Base-by-base conservation (phyloP, 1,139 yeast species). In the Nakaseomyces nivariensis region DNA sequence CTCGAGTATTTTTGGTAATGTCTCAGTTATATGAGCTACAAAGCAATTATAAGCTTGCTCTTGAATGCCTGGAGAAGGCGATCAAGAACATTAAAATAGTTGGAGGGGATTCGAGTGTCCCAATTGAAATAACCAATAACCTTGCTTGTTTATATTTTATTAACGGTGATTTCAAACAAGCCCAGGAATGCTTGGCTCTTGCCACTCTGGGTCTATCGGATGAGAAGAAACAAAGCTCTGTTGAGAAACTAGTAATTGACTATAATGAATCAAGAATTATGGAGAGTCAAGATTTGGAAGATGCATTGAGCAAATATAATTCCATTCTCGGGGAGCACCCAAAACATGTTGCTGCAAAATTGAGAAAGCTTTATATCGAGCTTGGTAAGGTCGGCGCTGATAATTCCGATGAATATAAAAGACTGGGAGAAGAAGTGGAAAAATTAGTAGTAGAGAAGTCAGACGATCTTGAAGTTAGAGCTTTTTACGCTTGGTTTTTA, bases 401-500 rank as follows among this genome's bases (percentile, higher is more conserved):
- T 10, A 38, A 45, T n/a, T 71, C 74, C 41, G 74, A 70, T 48
- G 77, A 77, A 54, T 41, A 41, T 17, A n/a, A 29, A 3, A 27
- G 34, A 41, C 34, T 41, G 9, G 25, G 34, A 13, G 59, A 69
- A 4, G 83, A 81, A 51, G 72, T 87, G 52, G 76, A 77, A 48
- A 63, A 70, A 4, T 67, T 92, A 7, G 67, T 89, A 50, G 67
- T 70, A 3, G 67, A 74, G 36, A 75, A 80, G 56, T 76, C 80
- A 1, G 77, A 81, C 17, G 79, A 88, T 61, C 70, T 88, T 54
- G 96, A 90, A 64, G 81, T 87, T 3, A 80, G 99, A 54, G 86
- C 98, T 0, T 83, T 92, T 57, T 87, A 85, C 66, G 95, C 96
- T 36, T 94, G 97, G 97, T 87, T 81, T 63, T 72, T 88, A 54